Conservation (phyloP, 2,329 filamentous ascomycete species). For the Fusarium liriodendri region DNA sequence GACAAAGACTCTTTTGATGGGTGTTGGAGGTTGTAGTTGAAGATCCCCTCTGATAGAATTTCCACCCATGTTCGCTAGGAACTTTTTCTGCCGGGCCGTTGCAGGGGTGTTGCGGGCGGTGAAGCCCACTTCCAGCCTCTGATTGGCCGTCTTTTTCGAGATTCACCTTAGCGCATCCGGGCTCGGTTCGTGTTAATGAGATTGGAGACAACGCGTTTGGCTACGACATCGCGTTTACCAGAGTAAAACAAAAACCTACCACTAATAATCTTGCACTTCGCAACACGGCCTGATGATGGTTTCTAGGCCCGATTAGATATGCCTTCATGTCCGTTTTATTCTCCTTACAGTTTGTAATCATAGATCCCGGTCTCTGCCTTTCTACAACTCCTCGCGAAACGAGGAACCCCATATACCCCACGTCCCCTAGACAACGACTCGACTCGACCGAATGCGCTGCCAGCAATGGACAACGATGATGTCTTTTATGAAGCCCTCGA, state of each 20-base stretch:
- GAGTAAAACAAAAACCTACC: conserved; percentile 13
- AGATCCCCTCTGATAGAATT: conserved; percentile 14
- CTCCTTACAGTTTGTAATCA: not conserved
- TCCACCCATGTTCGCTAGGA: conserved; percentile 19
- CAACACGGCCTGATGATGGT: conserved; percentile 7
- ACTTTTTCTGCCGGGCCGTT: conserved; percentile 44
- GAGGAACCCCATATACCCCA: not conserved
- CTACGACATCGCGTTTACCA: conserved; percentile 35
- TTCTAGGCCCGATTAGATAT: not conserved
- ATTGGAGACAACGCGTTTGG: conserved; percentile 29
- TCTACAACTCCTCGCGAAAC: not conserved
- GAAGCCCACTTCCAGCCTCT: conserved; percentile 7
- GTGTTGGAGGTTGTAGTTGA: not conserved
- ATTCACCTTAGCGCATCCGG: conserved; percentile 11
- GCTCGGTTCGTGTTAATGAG: conserved; percentile 25
- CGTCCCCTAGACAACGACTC: conserved; percentile 10
- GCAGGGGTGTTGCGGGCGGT: conserved; percentile 35
- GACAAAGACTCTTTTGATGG: conserved; percentile 6
- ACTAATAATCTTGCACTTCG: conserved; percentile 6
- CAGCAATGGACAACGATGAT: conserved; percentile 30
- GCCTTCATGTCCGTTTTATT: not conserved
- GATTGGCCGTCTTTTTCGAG: conserved; percentile 24
- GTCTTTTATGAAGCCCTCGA: conserved; percentile 12
- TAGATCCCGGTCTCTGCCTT: not conserved
- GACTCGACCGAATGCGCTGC: conserved; percentile 10